phyloP scores from a whole-genome alignment of 192 early-diverging fungal species.

The Backusella tarrabulga region DNA sequence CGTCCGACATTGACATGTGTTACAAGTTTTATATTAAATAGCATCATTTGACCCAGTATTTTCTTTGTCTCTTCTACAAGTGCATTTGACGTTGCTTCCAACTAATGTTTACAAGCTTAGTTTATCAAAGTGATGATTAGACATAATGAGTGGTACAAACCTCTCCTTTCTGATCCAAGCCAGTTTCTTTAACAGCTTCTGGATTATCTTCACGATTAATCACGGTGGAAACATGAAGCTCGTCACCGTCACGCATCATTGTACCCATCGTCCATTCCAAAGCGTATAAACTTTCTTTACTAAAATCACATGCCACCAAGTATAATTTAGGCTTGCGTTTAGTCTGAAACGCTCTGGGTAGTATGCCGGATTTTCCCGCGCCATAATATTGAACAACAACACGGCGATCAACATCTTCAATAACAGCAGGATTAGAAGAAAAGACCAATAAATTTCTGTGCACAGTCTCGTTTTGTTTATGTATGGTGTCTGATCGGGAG shows the following conservation, averaged over 20 bases:
- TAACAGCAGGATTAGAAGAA: constrained; percentile 11
- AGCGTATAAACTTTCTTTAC: constrained; percentile 50
- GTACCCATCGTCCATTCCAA: constrained; percentile 53
- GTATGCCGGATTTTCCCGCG: constrained; percentile 11
- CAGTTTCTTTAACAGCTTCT: constrained; percentile 17
- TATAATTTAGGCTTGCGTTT: constrained; percentile 25
- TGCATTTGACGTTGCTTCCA: constrained; percentile 17
- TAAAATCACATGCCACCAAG: constrained; percentile 51
- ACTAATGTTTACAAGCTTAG: constrained; percentile 10
- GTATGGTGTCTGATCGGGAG: background rate
- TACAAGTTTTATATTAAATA: constrained; percentile 35
- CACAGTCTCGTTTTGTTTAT: background rate
- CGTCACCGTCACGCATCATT: constrained; percentile 47
- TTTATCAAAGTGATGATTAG: background rate
- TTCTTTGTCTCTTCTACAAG: constrained; percentile 21
- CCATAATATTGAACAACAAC: constrained; percentile 21
- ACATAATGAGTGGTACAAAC: constrained; percentile 14
- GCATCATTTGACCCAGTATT: constrained; percentile 29
- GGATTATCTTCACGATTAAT: constrained; percentile 43
- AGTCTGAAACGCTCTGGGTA: background rate
- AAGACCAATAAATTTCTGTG: constrained; percentile 20
- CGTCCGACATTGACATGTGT: constrained; percentile 24
- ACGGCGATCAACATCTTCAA: constrained; percentile 7
- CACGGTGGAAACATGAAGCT: constrained; percentile 45
- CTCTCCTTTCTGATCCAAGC: constrained; percentile 17